Evolutionary conservation across 352 stramenopile genomes (phyloP), one percentile per base, ranked within the genome.

Genomic region (Nothophytophthora sp.): DNA sequence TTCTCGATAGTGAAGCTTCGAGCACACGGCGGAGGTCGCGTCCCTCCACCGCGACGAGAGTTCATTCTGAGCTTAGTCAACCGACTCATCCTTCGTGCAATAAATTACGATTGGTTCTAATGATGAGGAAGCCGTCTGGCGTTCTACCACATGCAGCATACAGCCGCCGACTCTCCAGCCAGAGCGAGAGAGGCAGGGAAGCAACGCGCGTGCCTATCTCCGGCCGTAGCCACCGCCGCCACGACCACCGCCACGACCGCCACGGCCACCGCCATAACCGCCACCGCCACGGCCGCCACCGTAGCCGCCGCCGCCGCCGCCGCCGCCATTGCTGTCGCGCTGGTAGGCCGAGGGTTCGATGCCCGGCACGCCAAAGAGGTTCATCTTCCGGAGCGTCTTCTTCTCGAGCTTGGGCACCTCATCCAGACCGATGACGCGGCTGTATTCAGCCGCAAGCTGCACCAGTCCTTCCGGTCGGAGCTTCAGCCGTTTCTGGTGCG

Each of bases 331-430:
- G 56, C 52, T 71, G 46, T 70, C 58, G 9, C 50, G 62, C 30
- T 52, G 67, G 57, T 82, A 76, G 16, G 73, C 44, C 23, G 63
- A 70, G 20, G 68, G 55, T 44, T 76, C 62, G 38, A 97, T 72
- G 18, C 88, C 89, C 29, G 76, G 63, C 33, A 86, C 73, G 36
- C 88, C 86, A 7, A 92, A 72, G 18, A 98, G 68, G 18, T 88
- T 86, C 92, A 92, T 79, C 63, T 90, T 88, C 51, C 81, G 85
- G 15, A 93, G 53, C 28, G 86, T 88, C 36, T 60, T 77, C 70
- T 97, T 97, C 70, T 96, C 70, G 5, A 98, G 72, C 42, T 67
- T 70, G 0, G 92, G 92, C 27, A 90, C 68, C 35, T 92, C 72
- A 13, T 63, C 54, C 22, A 83, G 55, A 32, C 90, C 81, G 22